Percentiles rank a stretch among this genome's conserved stretches.
phyloP scores from a whole-genome alignment of 2,329 filamentous ascomycete species.

The Apiospora malaysiana region DNA sequence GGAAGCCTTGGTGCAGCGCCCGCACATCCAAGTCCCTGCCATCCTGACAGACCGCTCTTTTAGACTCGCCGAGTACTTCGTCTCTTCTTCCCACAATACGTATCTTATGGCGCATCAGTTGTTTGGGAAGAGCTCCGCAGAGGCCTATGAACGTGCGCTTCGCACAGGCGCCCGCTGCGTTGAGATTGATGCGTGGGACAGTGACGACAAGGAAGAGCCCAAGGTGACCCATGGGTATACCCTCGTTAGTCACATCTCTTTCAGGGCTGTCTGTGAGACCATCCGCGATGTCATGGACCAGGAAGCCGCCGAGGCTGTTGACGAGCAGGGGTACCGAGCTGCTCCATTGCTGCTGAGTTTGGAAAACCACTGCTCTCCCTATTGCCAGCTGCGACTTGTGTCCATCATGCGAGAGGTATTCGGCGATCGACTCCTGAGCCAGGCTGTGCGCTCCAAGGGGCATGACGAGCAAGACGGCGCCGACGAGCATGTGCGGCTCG shows the following conservation, averaged over 20 bases:
- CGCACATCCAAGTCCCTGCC: conserved; percentile 63
- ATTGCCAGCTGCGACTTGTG: conserved; percentile 66
- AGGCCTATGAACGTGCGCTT: conserved; percentile 68
- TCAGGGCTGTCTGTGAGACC: conserved; percentile 69
- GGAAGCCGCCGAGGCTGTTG: conserved; percentile 54
- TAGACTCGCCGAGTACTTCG: conserved; percentile 72
- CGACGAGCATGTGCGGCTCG: conserved; percentile 61
- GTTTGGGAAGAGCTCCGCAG: conserved; percentile 65
- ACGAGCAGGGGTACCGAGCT: conserved; percentile 46
- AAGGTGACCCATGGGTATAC: conserved; percentile 76
- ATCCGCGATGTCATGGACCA: conserved; percentile 67
- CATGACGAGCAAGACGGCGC: conserved; percentile 58
- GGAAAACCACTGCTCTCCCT: conserved; percentile 68
- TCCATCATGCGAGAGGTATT: conserved; percentile 70
- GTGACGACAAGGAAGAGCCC: conserved; percentile 64
- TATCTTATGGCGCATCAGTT: conserved; percentile 75
- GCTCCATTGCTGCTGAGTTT: conserved; percentile 69
- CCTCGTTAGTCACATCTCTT: conserved; percentile 68
- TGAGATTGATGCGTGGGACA: conserved; percentile 75
- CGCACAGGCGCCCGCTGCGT: conserved; percentile 70
- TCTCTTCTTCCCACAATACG: conserved; percentile 77
- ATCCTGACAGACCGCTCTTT: conserved; percentile 61
- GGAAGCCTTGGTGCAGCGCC: conserved; percentile 57
- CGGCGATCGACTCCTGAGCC: conserved; percentile 63
- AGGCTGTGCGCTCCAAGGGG: conserved; percentile 61